Conservation (phyloP, 2,329 filamentous ascomycete genomes). For the Fragosphaeria purpurea region DNA sequence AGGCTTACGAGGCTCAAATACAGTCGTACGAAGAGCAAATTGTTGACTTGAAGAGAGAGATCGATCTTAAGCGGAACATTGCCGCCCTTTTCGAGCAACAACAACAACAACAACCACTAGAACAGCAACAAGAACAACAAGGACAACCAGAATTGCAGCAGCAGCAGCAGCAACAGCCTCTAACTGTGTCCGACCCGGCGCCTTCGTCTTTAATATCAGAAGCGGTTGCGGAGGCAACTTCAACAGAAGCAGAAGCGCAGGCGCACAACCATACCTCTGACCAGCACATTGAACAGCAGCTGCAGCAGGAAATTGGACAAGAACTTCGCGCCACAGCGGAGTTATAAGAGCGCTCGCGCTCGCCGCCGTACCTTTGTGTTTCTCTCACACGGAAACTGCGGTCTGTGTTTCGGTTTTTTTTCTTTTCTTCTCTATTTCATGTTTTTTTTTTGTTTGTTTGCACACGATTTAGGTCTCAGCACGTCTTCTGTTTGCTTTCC, state of each 20-base stretch:
- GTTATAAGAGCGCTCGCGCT: too few species aligned
- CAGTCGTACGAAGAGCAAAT: slow-evolving; percentile 27
- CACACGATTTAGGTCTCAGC: neutral
- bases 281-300: slow-evolving; percentile 6
- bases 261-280: neutral
- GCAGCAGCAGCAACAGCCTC: neutral
- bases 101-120: neutral
- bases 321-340: slow-evolving; percentile 2
- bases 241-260: too few species aligned
- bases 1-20: slow-evolving; percentile 27
- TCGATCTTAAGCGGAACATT: slow-evolving; percentile 27
- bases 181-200: neutral
- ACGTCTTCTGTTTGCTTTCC: neutral
- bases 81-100: slow-evolving; percentile 13
- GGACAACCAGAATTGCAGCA: neutral
- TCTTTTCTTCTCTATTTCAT: neutral
- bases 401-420: neutral
- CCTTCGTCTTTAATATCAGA: neutral
- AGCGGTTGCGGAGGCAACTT: neutral
- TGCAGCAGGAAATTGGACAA: slow-evolving; percentile 8
- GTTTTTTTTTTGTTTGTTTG: slow-evolving; percentile 13
- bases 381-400: too few species aligned
- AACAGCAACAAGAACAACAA: too few species aligned
- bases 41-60: slow-evolving; percentile 23
- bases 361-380: too few species aligned